Percentiles rank a stretch among this genome's conserved stretches.
Conservation (phyloP, 805 yeast genomes). For the Wickerhamiella allomyrinae region DNA sequence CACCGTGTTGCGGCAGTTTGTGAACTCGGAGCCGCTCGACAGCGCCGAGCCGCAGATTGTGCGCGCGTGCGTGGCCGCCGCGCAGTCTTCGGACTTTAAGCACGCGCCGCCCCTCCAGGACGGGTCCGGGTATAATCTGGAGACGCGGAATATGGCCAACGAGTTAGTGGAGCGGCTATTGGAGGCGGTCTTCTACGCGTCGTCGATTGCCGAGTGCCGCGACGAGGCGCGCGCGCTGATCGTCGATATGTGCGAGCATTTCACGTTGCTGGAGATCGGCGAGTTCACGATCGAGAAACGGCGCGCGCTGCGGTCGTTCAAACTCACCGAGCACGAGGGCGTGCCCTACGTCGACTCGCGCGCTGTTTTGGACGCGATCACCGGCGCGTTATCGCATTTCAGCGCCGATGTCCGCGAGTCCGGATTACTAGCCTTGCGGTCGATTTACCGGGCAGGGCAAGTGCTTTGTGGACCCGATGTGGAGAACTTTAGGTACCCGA, state of each 20-base stretch:
- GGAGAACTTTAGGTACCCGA: constrained; percentile 53
- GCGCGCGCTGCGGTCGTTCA: constrained; percentile 51
- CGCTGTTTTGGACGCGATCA: constrained; percentile 58
- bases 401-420: constrained; percentile 51
- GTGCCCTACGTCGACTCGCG: constrained; percentile 52
- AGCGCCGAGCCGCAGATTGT: constrained; percentile 3
- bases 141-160: constrained; percentile 32
- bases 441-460: constrained; percentile 46
- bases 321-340: constrained; percentile 71
- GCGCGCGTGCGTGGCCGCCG: constrained; percentile 7
- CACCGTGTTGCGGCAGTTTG: constrained; percentile 49
- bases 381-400: constrained; percentile 68
- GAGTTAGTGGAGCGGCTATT: constrained; percentile 48
- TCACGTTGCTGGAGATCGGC: constrained; percentile 62
- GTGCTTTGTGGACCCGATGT: constrained; percentile 54
- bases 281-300: constrained; percentile 55
- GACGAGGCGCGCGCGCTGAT: constrained; percentile 54
- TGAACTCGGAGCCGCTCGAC: constrained; percentile 30
- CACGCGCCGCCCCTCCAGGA: constrained; percentile 14
- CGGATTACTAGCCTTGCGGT: constrained; percentile 53
- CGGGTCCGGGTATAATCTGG: constrained; percentile 12
- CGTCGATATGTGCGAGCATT: constrained; percentile 59
- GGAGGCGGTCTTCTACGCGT: constrained; percentile 60
- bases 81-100: constrained; percentile 5
- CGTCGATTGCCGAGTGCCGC: constrained; percentile 55